Percentiles rank a stretch among this genome's conserved stretches.
Evolutionary conservation across 2,329 filamentous ascomycete genomes (phyloP).

Genomic region (Diplodia mutila): DNA sequence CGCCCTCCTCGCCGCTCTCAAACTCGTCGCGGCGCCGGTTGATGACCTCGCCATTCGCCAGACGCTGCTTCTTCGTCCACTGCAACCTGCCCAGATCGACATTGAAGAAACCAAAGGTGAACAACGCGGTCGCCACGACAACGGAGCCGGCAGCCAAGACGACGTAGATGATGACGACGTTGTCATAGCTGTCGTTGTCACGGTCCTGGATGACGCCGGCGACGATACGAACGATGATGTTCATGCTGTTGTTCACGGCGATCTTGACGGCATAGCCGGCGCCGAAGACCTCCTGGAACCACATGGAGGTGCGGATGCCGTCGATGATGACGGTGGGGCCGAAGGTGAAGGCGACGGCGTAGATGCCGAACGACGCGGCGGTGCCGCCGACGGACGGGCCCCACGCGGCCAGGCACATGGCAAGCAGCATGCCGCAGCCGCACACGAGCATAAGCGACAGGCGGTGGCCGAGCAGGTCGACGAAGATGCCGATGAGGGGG

Average conservation of each 20-base stretch:
- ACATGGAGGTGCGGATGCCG: slow-evolving; percentile 62
- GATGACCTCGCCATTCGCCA: slow-evolving; percentile 51
- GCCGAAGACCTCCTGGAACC: slow-evolving; percentile 64
- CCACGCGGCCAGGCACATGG: slow-evolving; percentile 61
- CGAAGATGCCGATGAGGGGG: slow-evolving; percentile 58
- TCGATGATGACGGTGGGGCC: slow-evolving; percentile 65
- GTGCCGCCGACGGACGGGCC: slow-evolving; percentile 55
- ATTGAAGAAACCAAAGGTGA: slow-evolving; percentile 45
- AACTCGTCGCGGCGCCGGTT: slow-evolving; percentile 49
- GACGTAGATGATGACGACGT: slow-evolving; percentile 61
- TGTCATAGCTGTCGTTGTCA: slow-evolving; percentile 60
- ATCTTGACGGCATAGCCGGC: slow-evolving; percentile 65
- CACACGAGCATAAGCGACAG: slow-evolving; percentile 52
- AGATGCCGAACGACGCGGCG: slow-evolving; percentile 63
- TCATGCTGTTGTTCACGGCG: slow-evolving; percentile 66
- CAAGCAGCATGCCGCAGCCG: slow-evolving; percentile 55
- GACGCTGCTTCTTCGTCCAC: slow-evolving; percentile 61
- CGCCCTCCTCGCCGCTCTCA: slow-evolving; percentile 39
- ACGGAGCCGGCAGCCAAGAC: slow-evolving; percentile 57
- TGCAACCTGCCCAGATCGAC: slow-evolving; percentile 56
- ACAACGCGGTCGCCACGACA: slow-evolving; percentile 48
- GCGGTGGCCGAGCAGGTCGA: slow-evolving; percentile 61
- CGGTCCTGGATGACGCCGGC: slow-evolving; percentile 63
- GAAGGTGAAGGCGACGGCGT: slow-evolving; percentile 58
- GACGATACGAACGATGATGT: slow-evolving; percentile 62